These are phyloP conservation scores for Umbelopsis isabellina DNA, from an alignment of 192 early-diverging fungal species.

Conservation along the genomic window DNA sequence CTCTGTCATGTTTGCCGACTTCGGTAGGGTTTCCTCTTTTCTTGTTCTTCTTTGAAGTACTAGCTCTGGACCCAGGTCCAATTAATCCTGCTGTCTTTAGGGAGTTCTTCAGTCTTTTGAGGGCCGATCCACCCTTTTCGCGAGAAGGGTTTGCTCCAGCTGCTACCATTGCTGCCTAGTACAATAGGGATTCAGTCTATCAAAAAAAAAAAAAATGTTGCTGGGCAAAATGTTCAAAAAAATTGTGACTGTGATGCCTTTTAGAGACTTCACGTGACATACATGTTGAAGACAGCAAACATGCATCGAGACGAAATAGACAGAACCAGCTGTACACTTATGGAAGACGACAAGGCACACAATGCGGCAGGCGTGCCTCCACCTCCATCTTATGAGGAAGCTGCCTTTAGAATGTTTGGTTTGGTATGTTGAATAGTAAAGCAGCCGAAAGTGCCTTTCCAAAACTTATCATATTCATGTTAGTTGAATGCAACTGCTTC, in stretches of 20 bases:
- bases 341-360: conserved; percentile 19
- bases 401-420: conserved; percentile 6
- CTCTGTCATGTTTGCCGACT: conserved; percentile 57
- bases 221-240: conserved; percentile 2
- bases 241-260: background rate
- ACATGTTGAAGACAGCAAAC: background rate
- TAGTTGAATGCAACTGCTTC: conserved; percentile 30
- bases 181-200: background rate
- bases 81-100: conserved; percentile 80
- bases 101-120: conserved; percentile 80
- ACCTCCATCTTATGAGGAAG: conserved; percentile 10
- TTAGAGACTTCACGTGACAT: background rate
- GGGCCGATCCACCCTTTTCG: conserved; percentile 61
- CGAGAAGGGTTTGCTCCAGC: conserved; percentile 17
- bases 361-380: background rate
- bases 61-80: conserved; percentile 66
- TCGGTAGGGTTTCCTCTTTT: conserved; percentile 56
- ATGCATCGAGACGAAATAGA: background rate
- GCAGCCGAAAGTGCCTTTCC: background rate
- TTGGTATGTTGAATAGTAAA: background rate
- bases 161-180: conserved; percentile 2
- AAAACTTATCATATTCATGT: background rate
- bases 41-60: conserved; percentile 64
- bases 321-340: background rate
- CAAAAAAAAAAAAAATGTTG: conserved; percentile 1